Evolutionary conservation across 1,139 yeast species (phyloP).

Genomic region (Yamadazyma membranifaciens): DNA sequence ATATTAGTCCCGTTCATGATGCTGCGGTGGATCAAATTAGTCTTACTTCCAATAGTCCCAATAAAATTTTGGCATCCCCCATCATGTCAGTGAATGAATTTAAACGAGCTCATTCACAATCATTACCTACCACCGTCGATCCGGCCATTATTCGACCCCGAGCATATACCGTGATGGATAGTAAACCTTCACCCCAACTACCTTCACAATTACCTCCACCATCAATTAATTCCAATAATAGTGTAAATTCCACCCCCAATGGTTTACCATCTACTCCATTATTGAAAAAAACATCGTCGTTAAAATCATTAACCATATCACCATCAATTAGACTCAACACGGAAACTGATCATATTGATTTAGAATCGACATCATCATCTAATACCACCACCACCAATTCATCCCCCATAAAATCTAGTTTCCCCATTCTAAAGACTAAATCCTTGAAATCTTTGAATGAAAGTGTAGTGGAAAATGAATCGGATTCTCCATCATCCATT

Average conservation of each 20-base stretch:
- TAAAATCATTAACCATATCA: conserved; percentile 40
- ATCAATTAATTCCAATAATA: conserved; percentile 1
- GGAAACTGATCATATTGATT: conserved; percentile 12
- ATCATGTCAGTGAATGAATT: conserved; percentile 29
- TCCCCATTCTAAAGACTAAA: conserved; percentile 10
- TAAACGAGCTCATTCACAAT: conserved; percentile 33
- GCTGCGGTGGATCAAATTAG: not conserved
- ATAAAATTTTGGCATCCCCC: conserved; percentile 35
- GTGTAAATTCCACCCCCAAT: not conserved
- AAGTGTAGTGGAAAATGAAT: conserved; percentile 3
- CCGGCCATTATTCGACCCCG: conserved; percentile 14
- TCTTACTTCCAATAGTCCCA: conserved; percentile 13
- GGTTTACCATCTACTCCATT: conserved; percentile 21
- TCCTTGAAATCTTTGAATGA: conserved; percentile 8
- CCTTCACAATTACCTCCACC: conserved; percentile 8
- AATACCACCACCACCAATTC: conserved; percentile 10
- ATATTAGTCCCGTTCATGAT: not conserved
- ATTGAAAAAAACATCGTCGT: conserved; percentile 30
- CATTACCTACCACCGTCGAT: conserved; percentile 27
- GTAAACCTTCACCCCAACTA: not conserved
- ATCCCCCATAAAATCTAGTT: conserved; percentile 13
- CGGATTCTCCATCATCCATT: conserved; percentile 28
- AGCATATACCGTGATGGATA: conserved; percentile 15
- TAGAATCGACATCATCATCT: conserved; percentile 11
- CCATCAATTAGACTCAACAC: conserved; percentile 28